Base-by-base conservation (phyloP, 257 asterid species). In the Nicotiana paniculata region DNA sequence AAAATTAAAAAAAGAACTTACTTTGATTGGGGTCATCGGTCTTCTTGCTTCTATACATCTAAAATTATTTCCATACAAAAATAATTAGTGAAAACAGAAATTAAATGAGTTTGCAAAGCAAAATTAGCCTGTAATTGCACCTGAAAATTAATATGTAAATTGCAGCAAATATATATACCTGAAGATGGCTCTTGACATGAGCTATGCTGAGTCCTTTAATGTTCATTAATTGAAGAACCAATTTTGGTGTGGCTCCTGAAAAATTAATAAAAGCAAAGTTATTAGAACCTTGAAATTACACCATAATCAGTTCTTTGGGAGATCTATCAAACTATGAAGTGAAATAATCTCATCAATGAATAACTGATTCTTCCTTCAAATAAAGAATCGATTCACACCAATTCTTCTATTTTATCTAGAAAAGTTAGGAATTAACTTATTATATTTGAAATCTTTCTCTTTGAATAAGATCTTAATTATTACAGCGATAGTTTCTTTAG, bases 141-240 rank as follows among this genome's bases (percentile, higher is more conserved):
- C 48, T 7, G 24, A 16, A 43, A 28, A 63, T 57, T 17, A 58
- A 58, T 18, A 58, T 6, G 64, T 66, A 16, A 66, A 66, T 32
- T 66, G 9, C 51, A 67, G 26, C n/a, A 33, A 67, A 66, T 5
- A 35, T 37, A 55, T 18, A 43, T 83, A 95, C 99, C 94, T 95
- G 99, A 58, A 95, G 98, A 90, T 95, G 99, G 89, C 99, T 95
- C 90, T 95, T 95, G 89, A 95, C 98, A 91, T 95, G 99, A 85
- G 99, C 97, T 84, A 95, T 93, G 89, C 92, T 93, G 33, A 95
- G 98, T 65, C 98, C 99, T 87, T 95, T 95, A 72, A 93, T 91
- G 66, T 91, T 91, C 99, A 95, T 95, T 85, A 90, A 82, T 79
- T 95, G 99, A 82, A 95, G 98, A 86, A 95, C 99, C 84, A 95